These are phyloP conservation scores for Boletales sp. DNA, from an alignment of 768 basidiomycete genomes.

Conservation along the genomic window DNA sequence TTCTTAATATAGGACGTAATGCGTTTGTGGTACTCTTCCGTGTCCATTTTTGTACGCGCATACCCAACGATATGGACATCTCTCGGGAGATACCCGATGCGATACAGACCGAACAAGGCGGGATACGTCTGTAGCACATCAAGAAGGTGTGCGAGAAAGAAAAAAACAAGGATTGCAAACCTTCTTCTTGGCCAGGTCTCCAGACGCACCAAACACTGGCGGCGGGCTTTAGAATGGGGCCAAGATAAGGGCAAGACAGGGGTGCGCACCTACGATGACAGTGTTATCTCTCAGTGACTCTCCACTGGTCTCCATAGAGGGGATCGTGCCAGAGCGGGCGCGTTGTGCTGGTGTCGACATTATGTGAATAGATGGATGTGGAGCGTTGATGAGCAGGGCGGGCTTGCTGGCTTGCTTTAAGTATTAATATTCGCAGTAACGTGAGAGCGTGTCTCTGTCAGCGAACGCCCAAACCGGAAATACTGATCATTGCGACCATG, in stretches of 20 bases:
- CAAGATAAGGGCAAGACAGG: slow-evolving; percentile 12
- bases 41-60: slow-evolving; percentile 93
- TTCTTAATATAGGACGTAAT: slow-evolving; percentile 84
- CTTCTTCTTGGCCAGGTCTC: slow-evolving; percentile 99
- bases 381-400: neutral
- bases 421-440: slow-evolving; percentile 20
- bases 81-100: slow-evolving; percentile 73
- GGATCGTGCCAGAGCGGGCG: slow-evolving; percentile 77
- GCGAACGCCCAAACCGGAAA: slow-evolving; percentile 4
- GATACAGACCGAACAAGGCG: slow-evolving; percentile 88
- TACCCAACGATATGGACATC: slow-evolving; percentile 93
- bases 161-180: slow-evolving; percentile 33
- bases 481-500: slow-evolving; percentile 10
- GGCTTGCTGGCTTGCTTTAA: too few relatives aligned
- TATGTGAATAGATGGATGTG: neutral
- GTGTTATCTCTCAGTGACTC: slow-evolving; percentile 84
- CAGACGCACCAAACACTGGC: slow-evolving; percentile 90
- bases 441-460: slow-evolving; percentile 21
- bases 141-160: slow-evolving; percentile 38
- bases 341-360: slow-evolving; percentile 41
- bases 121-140: slow-evolving; percentile 73
- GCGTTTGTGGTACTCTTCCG: slow-evolving; percentile 80
- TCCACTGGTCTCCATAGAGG: slow-evolving; percentile 78
- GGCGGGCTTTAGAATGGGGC: slow-evolving; percentile 8
- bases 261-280: slow-evolving; percentile 71